These are phyloP conservation scores for Daedalea quercina DNA, from an alignment of 768 basidiomycete genomes.

Conservation along the genomic window DNA sequence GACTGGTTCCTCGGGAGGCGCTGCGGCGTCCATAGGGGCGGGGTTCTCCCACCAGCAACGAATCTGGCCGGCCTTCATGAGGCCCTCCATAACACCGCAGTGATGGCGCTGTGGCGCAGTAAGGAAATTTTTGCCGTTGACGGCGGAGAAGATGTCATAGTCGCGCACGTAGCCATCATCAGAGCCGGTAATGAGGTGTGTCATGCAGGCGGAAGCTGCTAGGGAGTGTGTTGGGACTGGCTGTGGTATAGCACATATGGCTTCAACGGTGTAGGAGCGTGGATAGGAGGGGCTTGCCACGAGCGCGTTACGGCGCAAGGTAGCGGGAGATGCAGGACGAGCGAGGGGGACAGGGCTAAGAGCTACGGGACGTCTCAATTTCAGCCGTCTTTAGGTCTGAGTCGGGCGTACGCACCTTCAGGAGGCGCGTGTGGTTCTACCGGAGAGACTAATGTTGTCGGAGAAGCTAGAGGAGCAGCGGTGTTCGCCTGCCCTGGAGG, in stretches of 20 bases:
- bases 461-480: not conserved
- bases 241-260: constrained; percentile 86
- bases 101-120: constrained; percentile 86
- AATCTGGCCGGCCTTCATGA: constrained; percentile 83
- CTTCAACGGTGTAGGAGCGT: constrained; percentile 81
- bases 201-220: constrained; percentile 79
- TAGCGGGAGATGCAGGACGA: constrained; percentile 50
- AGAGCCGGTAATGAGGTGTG: constrained; percentile 84
- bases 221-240: constrained; percentile 86
- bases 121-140: constrained; percentile 82
- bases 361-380: constrained; percentile 12
- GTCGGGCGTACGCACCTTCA: constrained; percentile 5
- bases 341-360: constrained; percentile 15
- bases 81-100: constrained; percentile 86
- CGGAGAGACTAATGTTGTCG: constrained; percentile 7
- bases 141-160: constrained; percentile 85
- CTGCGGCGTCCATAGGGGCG: constrained; percentile 22
- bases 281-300: constrained; percentile 29
- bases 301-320: constrained; percentile 42
- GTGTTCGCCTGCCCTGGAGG: not conserved
- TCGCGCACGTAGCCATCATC: constrained; percentile 91
- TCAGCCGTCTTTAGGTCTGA: not conserved
- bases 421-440: constrained; percentile 8
- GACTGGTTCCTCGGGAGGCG: constrained; percentile 41
- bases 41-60: constrained; percentile 92